Conservation (phyloP, 192 early-diverging fungal species). For the Coemansia sp. region DNA sequence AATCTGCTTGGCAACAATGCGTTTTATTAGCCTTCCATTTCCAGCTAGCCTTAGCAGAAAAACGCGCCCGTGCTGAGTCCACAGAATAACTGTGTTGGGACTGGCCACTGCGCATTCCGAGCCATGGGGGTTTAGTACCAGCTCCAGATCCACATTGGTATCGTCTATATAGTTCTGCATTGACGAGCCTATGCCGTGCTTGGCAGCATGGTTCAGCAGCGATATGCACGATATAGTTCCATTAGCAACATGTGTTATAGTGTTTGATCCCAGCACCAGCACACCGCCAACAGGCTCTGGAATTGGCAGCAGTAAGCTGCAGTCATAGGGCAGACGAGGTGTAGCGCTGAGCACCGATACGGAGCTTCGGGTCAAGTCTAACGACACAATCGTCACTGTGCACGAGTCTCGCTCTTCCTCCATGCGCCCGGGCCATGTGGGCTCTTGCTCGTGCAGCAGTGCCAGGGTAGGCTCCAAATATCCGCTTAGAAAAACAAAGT, state of each 20-base stretch:
- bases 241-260: conserved; percentile 83
- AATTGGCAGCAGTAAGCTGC: conserved; percentile 64
- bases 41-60: conserved; percentile 68
- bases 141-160: conserved; percentile 57
- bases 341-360: conserved; percentile 82
- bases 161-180: conserved; percentile 54
- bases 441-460: conserved; percentile 82
- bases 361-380: conserved; percentile 69
- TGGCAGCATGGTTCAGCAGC: conserved; percentile 68
- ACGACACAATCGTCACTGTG: conserved; percentile 77
- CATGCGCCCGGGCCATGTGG: conserved; percentile 83
- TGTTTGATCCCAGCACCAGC: conserved; percentile 74
- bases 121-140: conserved; percentile 66
- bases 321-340: conserved; percentile 80
- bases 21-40: conserved; percentile 77
- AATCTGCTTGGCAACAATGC: conserved; percentile 58
- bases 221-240: conserved; percentile 56
- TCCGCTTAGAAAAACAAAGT: conserved; percentile 86
- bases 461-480: conserved; percentile 93
- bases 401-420: conserved; percentile 60
- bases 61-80: conserved; percentile 70
- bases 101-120: conserved; percentile 63
- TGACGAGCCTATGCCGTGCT: conserved; percentile 65
- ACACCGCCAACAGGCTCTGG: conserved; percentile 86
- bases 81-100: conserved; percentile 68